Conservation (phyloP, 2,329 filamentous ascomycete species). For the Curvularia spicifera region DNA sequence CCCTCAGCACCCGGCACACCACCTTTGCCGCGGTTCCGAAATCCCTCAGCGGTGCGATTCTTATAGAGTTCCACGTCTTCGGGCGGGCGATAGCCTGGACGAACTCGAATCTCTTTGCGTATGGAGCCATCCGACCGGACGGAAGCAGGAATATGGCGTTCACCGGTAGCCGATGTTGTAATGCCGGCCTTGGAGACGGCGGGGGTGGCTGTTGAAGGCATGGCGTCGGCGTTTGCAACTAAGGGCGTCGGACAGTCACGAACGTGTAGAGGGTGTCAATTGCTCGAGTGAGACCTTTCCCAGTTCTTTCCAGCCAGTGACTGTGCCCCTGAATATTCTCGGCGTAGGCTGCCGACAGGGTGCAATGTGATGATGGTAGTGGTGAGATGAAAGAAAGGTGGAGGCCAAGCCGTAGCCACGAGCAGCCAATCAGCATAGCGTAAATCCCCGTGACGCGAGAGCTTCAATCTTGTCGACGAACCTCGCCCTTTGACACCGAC, state of each 20-base stretch:
- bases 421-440: conserved; percentile 37
- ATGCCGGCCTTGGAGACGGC: conserved; percentile 60
- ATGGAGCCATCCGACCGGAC: conserved; percentile 85
- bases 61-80: conserved; percentile 97
- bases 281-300: background rate
- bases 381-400: conserved; percentile 19
- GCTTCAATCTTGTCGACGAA: conserved; percentile 33
- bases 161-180: conserved; percentile 74
- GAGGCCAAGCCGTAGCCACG: conserved; percentile 16
- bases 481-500: conserved; percentile 32
- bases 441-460: conserved; percentile 33
- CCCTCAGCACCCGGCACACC: conserved; percentile 76
- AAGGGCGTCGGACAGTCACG: conserved; percentile 3
- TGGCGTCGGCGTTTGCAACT: conserved; percentile 19
- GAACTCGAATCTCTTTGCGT: conserved; percentile 92
- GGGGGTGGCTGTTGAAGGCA: conserved; percentile 42
- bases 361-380: conserved; percentile 1
- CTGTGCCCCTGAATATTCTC: background rate
- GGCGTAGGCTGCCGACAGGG: background rate
- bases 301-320: background rate
- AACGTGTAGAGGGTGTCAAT: conserved; percentile 6
- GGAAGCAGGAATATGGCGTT: conserved; percentile 89
- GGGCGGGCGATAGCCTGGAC: conserved; percentile 89
- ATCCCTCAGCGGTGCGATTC: conserved; percentile 85
- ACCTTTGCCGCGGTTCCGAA: conserved; percentile 73